A percentile compares a stretch with the other conserved stretches of the same genome.
phyloP scores from a whole-genome alignment of 257 asterid species.

The Solanum phureja region DNA sequence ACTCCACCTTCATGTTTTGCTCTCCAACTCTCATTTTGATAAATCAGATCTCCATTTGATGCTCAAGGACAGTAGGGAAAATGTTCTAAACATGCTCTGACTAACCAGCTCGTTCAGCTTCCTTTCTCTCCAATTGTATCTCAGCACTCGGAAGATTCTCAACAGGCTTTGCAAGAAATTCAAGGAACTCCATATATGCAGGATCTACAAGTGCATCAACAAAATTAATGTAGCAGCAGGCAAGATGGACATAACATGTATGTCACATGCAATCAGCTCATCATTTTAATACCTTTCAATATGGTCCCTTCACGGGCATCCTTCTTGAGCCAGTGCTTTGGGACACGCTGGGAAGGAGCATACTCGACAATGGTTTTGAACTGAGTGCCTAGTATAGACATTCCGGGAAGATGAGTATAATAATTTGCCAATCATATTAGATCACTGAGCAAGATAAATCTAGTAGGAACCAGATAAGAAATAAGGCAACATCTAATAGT shows the following conservation, averaged over 20 bases:
- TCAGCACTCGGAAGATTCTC: slow-evolving; percentile 99
- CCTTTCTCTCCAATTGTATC: slow-evolving; percentile 93
- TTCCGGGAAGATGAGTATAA: background rate
- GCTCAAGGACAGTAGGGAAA: background rate
- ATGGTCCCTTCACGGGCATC: slow-evolving; percentile 92
- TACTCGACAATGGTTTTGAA: slow-evolving; percentile 77
- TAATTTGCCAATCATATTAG: background rate
- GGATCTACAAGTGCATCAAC: slow-evolving; percentile 61
- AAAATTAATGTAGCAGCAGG: slow-evolving; percentile 18
- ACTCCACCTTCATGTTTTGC: background rate
- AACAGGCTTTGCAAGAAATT: slow-evolving; percentile 75
- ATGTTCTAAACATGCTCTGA: background rate
- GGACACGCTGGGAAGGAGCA: slow-evolving; percentile 94
- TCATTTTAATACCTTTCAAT: slow-evolving; percentile 49
- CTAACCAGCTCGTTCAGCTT: slow-evolving; percentile 94
- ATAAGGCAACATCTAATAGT: background rate
- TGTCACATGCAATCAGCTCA: slow-evolving; percentile 12
- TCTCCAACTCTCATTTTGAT: background rate
- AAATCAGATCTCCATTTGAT: background rate
- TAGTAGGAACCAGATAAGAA: background rate
- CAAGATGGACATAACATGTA: slow-evolving; percentile 10
- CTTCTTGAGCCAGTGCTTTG: slow-evolving; percentile 77
- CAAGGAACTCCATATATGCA: slow-evolving; percentile 98
- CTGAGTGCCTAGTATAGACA: slow-evolving; percentile 59
- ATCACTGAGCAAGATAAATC: background rate